phyloP scores from a whole-genome alignment of 495 filamentous ascomycete species.

The Xylaria acuta region DNA sequence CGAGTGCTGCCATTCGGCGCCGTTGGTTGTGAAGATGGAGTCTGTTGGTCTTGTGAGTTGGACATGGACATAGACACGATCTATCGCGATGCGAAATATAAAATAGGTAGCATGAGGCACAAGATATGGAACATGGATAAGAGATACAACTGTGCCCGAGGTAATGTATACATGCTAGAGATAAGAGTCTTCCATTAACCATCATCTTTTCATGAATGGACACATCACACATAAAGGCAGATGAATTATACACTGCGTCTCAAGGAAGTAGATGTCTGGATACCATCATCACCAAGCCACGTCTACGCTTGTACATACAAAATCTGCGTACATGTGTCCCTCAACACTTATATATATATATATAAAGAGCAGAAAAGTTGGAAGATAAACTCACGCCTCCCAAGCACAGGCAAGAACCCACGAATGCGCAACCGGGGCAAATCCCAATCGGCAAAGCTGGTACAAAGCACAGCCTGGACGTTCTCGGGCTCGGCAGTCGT shows the following conservation, averaged over 20 bases:
- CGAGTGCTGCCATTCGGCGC: constrained; percentile 64
- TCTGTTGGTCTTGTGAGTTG: constrained; percentile 18
- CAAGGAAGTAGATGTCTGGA: neutral
- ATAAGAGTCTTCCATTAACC: no score
- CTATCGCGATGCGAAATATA: neutral
- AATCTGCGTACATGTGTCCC: neutral
- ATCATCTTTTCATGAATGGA: neutral
- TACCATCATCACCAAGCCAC: neutral
- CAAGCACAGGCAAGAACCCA: constrained; percentile 44
- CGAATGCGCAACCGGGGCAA: constrained; percentile 43
- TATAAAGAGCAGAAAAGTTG: no score
- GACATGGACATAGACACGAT: neutral
- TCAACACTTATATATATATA: neutral
- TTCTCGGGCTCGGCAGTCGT: constrained; percentile 76
- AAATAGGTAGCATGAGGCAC: neutral
- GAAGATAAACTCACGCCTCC: constrained; percentile 29
- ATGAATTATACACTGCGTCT: neutral
- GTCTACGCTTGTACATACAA: neutral
- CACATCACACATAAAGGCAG: neutral
- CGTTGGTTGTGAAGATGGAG: constrained; percentile 75
- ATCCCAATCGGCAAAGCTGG: constrained; percentile 68
- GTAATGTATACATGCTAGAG: neutral
- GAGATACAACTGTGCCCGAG: neutral
- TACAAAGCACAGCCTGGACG: constrained; percentile 71
- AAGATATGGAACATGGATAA: neutral